Percentiles rank a stretch among this genome's conserved stretches.
These are phyloP conservation scores for Pseudogymnoascus sp. DNA, from an alignment of 2,329 filamentous ascomycete genomes.

Conservation along the genomic window DNA sequence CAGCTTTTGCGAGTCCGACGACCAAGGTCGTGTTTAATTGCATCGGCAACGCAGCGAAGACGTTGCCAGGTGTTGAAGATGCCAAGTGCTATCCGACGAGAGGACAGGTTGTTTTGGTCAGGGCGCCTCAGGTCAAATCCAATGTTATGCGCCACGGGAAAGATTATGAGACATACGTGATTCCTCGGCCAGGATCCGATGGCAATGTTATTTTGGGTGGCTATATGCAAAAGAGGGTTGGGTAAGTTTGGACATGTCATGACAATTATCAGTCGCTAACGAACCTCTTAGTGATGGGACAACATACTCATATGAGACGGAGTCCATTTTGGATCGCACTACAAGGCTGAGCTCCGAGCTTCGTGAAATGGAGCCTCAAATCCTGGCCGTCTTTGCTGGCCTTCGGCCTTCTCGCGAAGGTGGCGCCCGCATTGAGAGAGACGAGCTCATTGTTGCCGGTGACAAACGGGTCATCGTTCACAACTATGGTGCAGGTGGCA, in stretches of 20 bases:
- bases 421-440: constrained; percentile 28
- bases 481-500: constrained; percentile 39
- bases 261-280: neutral
- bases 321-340: constrained; percentile 31
- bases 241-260: constrained; percentile 19
- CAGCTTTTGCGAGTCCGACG: constrained; percentile 18
- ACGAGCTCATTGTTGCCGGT: constrained; percentile 22
- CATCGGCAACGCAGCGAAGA: constrained; percentile 13
- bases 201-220: constrained; percentile 32
- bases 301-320: constrained; percentile 31
- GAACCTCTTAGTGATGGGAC: constrained; percentile 24
- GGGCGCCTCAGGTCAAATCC: constrained; percentile 29
- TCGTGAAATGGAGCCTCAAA: constrained; percentile 19
- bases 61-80: constrained; percentile 16
- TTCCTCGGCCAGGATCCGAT: constrained; percentile 31
- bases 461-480: constrained; percentile 26
- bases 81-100: constrained; percentile 19
- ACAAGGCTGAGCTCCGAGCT: constrained; percentile 27
- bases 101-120: constrained; percentile 24
- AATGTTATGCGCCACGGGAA: constrained; percentile 34
- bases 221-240: constrained; percentile 31
- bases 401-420: constrained; percentile 31
- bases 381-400: constrained; percentile 29
- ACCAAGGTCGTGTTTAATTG: constrained; percentile 13
- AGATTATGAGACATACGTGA: constrained; percentile 34